Conservation (phyloP, 345 rosid species). For the Eucalyptus microcorys region DNA sequence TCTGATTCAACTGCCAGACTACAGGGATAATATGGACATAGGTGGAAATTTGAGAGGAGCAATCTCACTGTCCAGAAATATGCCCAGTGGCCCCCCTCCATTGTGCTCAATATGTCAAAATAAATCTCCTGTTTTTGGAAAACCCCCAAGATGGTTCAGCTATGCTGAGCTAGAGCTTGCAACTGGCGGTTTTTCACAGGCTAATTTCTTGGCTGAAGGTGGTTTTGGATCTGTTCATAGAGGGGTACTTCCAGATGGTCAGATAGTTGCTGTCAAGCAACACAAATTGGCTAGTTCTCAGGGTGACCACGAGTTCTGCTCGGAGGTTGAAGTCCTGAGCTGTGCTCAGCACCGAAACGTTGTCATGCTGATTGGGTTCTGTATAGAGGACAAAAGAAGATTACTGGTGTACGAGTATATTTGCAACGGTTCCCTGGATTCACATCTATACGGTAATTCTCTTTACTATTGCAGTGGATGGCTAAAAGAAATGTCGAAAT, state of each 20-base stretch:
- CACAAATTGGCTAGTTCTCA: constrained; percentile 98
- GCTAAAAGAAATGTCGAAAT: not conserved
- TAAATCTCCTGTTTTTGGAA: constrained; percentile 94
- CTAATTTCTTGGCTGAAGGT: constrained; percentile 98
- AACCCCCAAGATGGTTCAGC: constrained; percentile 93
- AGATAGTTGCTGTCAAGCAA: constrained; percentile 96
- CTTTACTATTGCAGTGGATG: not conserved
- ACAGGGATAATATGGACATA: constrained; percentile 43
- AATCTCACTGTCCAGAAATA: constrained; percentile 66
- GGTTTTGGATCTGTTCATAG: constrained; percentile 99
- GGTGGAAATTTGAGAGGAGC: constrained; percentile 85
- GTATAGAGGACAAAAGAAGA: constrained; percentile 91
- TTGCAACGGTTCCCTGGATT: constrained; percentile 95
- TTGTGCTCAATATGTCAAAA: constrained; percentile 97
- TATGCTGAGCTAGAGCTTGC: constrained; percentile 95
- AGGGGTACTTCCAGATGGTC: constrained; percentile 96
- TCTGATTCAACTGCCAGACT: constrained; percentile 37
- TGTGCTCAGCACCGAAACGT: constrained; percentile 99
- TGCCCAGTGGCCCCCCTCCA: constrained; percentile 92
- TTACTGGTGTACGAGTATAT: constrained; percentile 93
- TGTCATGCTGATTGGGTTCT: constrained; percentile 94
- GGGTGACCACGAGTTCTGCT: constrained; percentile 98
- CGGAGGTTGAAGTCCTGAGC: constrained; percentile 97
- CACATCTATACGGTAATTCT: constrained; percentile 81
- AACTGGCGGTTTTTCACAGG: constrained; percentile 94